phyloP scores from a whole-genome alignment of 2,329 filamentous ascomycete species.

The Sclerotinia borealis region DNA sequence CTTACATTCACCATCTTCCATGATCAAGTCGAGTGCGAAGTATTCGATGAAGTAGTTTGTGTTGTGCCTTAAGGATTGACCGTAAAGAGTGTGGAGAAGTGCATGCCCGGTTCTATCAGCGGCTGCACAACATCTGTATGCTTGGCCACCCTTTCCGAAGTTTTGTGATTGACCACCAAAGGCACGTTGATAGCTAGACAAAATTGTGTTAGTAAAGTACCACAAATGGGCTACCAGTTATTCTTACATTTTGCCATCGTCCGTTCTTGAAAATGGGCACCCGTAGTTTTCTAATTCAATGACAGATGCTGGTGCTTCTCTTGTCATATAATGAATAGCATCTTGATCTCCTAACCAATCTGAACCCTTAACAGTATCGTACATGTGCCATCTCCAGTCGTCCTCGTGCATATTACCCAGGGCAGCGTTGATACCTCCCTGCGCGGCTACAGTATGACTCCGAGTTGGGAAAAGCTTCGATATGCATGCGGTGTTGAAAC shows the following conservation, averaged over 20 bases:
- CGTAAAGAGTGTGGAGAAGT: slow-evolving; percentile 45
- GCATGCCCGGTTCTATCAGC: slow-evolving; percentile 43
- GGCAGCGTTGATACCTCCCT: slow-evolving; percentile 58
- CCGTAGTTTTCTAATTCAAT: slow-evolving; percentile 97
- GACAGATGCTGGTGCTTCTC: slow-evolving; percentile 85
- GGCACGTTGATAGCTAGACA: slow-evolving; percentile 45
- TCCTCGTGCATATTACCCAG: slow-evolving; percentile 79
- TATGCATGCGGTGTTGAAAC: slow-evolving; percentile 59
- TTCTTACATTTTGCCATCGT: slow-evolving; percentile 84
- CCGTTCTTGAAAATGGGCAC: slow-evolving; percentile 92
- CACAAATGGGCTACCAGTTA: neutral
- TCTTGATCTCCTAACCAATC: slow-evolving; percentile 98
- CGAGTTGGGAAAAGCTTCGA: slow-evolving; percentile 62
- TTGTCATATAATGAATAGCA: slow-evolving; percentile 97
- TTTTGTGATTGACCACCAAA: slow-evolving; percentile 42
- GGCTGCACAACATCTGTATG: slow-evolving; percentile 32
- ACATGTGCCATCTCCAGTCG: slow-evolving; percentile 99
- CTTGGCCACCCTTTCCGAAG: slow-evolving; percentile 44
- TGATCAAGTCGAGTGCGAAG: slow-evolving; percentile 43
- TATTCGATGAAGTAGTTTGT: slow-evolving; percentile 46
- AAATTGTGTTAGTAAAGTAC: slow-evolving; percentile 20
- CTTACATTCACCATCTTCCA: slow-evolving; percentile 42
- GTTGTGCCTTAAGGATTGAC: slow-evolving; percentile 42
- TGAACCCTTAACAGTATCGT: slow-evolving; percentile 95
- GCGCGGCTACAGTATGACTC: slow-evolving; percentile 60